Conservation (phyloP, 78 protist species). For the Polysphondylium violaceum region DNA sequence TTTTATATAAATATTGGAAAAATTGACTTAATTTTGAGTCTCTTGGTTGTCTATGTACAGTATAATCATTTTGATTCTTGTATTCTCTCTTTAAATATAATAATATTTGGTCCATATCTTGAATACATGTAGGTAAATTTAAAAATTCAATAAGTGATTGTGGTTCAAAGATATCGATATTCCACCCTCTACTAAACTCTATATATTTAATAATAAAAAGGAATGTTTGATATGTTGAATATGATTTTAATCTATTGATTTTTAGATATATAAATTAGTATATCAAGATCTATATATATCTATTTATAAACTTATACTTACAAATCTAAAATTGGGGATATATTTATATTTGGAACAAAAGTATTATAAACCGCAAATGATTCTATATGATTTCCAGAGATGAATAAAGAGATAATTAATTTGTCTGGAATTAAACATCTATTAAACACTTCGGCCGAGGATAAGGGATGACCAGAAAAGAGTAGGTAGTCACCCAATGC, state of each 20-base stretch:
- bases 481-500: slow-evolving; percentile 50
- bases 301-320: background rate
- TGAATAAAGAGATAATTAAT: slow-evolving; percentile 42
- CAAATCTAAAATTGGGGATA: slow-evolving; percentile 13
- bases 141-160: no score
- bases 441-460: slow-evolving; percentile 42
- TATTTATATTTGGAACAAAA: background rate
- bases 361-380: slow-evolving; percentile 16
- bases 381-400: slow-evolving; percentile 47
- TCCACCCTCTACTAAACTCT: no score
- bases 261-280: background rate
- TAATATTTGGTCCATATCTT: no score
- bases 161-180: no score
- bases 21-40: no score
- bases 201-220: slow-evolving; percentile 20
- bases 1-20: no score
- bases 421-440: slow-evolving; percentile 39
- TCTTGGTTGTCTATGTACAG: no score
- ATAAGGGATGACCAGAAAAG: slow-evolving; percentile 6
- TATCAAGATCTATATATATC: background rate
- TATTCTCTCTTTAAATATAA: no score
- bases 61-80: no score
- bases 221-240: slow-evolving; percentile 30
- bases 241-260: slow-evolving; percentile 15
- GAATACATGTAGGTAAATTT: no score